A percentile compares a stretch with the other conserved stretches of the same genome.
These are phyloP conservation scores for Pestalotiopsis sp. DNA, from an alignment of 2,329 filamentous ascomycete genomes.

Conservation along the genomic window DNA sequence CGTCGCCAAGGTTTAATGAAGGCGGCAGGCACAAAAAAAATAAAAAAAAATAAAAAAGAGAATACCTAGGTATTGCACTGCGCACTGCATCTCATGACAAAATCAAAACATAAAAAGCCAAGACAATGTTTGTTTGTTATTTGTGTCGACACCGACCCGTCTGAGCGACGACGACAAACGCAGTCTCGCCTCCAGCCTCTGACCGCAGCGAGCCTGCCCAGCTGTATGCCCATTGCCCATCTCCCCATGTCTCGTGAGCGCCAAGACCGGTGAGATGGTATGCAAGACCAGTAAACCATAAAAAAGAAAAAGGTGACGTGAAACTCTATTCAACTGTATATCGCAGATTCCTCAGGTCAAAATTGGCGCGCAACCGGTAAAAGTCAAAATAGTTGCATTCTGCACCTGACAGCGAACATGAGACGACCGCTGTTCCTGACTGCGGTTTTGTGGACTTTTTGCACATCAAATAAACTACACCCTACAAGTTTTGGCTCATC, in stretches of 20 bases:
- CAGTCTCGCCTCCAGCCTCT: too few relatives aligned
- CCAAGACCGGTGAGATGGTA: not conserved
- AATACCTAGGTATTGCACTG: too few relatives aligned
- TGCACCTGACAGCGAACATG: not conserved
- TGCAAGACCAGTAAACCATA: not conserved
- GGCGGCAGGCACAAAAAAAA: too few relatives aligned
- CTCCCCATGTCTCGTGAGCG: not conserved
- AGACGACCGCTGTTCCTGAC: not conserved
- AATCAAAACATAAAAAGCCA: too few relatives aligned
- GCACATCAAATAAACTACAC: not conserved
- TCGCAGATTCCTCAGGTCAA: not conserved
- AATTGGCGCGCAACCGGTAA: not conserved
- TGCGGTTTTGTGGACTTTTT: not conserved
- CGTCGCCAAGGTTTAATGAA: not conserved
- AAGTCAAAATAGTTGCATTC: not conserved
- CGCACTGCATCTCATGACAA: too few relatives aligned
- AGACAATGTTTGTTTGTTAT: too few relatives aligned
- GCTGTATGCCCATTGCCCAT: too few relatives aligned
- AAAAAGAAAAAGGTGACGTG: not conserved
- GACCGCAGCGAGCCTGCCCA: too few relatives aligned
- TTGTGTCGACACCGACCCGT: too few relatives aligned
- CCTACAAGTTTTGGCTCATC: not conserved
- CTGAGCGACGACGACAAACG: too few relatives aligned
- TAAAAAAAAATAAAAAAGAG: too few relatives aligned
- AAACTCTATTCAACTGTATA: not conserved